These are phyloP conservation scores for Cryphonectria radicalis DNA, from an alignment of 2,329 filamentous ascomycete genomes.

Conservation along the genomic window DNA sequence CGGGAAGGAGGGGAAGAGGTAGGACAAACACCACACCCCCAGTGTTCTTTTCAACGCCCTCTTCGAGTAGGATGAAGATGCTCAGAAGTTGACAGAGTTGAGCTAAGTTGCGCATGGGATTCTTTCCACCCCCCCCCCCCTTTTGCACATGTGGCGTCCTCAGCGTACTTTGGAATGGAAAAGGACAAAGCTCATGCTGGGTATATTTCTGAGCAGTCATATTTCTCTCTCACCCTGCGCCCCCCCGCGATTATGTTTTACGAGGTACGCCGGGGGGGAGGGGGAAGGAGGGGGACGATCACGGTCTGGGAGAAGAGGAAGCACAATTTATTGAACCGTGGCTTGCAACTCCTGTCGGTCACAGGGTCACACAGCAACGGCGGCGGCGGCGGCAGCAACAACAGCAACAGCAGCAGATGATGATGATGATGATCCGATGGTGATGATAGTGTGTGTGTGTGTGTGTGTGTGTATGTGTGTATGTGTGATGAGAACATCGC, in stretches of 20 bases:
- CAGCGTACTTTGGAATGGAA: neutral
- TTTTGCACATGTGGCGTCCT: neutral
- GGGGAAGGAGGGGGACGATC: neutral
- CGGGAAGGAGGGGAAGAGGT: neutral
- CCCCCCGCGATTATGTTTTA: neutral
- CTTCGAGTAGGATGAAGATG: neutral
- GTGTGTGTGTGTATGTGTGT: neutral
- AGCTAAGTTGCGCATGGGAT: neutral
- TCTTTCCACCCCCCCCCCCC: neutral
- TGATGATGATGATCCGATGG: neutral
- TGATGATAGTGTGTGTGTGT: neutral
- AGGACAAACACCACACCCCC: neutral
- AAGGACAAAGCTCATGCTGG: neutral
- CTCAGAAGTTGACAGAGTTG: neutral
- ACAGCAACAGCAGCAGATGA: neutral
- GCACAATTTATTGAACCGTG: neutral
- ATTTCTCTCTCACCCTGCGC: neutral
- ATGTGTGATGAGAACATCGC: neutral
- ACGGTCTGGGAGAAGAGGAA: neutral
- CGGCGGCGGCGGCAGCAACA: too few relatives aligned
- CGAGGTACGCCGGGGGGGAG: neutral
- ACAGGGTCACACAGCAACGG: neutral
- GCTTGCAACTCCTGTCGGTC: neutral
- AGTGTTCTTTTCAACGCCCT: neutral
- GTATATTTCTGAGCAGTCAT: slow-evolving; percentile 17